Evolutionary conservation across 2,329 filamentous ascomycete genomes (phyloP), one percentile per base, ranked within the genome.

Genomic region (Fusarium sp.): DNA sequence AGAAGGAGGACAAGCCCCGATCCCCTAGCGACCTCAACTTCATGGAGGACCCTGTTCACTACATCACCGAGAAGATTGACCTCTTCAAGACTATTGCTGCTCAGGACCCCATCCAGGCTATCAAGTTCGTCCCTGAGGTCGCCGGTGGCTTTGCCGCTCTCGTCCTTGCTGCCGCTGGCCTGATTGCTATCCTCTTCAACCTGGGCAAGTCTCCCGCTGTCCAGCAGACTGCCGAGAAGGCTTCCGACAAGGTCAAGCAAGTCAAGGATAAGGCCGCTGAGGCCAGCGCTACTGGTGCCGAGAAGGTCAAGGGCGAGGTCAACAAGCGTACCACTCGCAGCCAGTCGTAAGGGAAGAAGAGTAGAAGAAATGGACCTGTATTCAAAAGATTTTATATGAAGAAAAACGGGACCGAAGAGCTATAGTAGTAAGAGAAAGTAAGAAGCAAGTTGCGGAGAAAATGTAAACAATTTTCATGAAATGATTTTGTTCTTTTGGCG

Each of bases 111-210:
- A 76, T 97, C 72, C 86, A 94, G 83, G 94, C 94, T 56, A 84
- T 94, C 83, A 93, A 93, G 84, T 92, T 94, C 76, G 92, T 98
- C 71, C 96, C 96, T 72, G 96, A 98, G 84, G 91, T 97, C 75
- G 93, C 94, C 70, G 94, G 90, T 78, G 93, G 90, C 77, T 84
- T 97, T 77, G 92, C 85, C 77, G 92, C 91, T 72, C 80, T 94
- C 70, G 79, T 91, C 47, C 83, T 94, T 60, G 90, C 91, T 51
- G 78, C 96, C 73, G 79, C 97, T 67, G 89, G 91, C 72, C 76
- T 97, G 70, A 81, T 97, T 70, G 82, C 92, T 69, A 87, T 88
- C 74, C 83, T 92, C 70, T 81, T 95, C 75, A 85, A 88, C 73
- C 81, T 89, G 70, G 88, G 89, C 75, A 86, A 88, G 60, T 84